Conservation (phyloP, 2,329 filamentous ascomycete species). For the Pseudopithomyces maydicus region DNA sequence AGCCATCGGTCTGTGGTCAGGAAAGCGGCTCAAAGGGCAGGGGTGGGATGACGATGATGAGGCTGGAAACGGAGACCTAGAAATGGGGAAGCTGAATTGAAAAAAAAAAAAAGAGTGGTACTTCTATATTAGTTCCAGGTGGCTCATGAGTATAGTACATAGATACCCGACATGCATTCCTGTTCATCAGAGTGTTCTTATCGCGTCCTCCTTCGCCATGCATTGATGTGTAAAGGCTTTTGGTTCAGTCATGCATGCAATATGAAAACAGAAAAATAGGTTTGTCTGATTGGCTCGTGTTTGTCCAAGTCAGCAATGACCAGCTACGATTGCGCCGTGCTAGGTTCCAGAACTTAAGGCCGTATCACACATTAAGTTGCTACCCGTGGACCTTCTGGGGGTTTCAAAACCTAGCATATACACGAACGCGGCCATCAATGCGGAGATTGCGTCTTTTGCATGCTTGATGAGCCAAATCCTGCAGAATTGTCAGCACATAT, state of each 20-base stretch:
- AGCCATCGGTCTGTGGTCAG: conserved; percentile 73
- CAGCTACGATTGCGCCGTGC: too few species aligned
- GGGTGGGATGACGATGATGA: conserved; percentile 47
- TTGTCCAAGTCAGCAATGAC: too few species aligned
- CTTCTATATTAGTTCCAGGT: not conserved
- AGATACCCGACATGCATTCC: not conserved
- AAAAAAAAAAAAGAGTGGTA: too few species aligned
- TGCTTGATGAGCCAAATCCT: conserved; percentile 10
- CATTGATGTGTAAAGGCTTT: not conserved
- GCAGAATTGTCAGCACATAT: conserved; percentile 10
- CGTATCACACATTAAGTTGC: too few species aligned
- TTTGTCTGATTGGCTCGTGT: too few species aligned
- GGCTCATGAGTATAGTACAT: not conserved
- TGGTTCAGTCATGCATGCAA: not conserved
- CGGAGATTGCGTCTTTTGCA: not conserved
- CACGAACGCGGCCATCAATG: not conserved
- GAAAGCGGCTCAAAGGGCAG: conserved; percentile 61
- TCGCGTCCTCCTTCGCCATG: not conserved
- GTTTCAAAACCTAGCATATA: not conserved
- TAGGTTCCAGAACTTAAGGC: too few species aligned
- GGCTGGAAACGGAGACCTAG: conserved; percentile 59
- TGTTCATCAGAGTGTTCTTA: not conserved
- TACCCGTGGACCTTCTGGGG: too few species aligned
- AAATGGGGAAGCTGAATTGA: conserved; percentile 73
- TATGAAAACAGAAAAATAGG: not conserved